phyloP scores from a whole-genome alignment of 2,329 filamentous ascomycete species.

The Colletotrichum sp. region DNA sequence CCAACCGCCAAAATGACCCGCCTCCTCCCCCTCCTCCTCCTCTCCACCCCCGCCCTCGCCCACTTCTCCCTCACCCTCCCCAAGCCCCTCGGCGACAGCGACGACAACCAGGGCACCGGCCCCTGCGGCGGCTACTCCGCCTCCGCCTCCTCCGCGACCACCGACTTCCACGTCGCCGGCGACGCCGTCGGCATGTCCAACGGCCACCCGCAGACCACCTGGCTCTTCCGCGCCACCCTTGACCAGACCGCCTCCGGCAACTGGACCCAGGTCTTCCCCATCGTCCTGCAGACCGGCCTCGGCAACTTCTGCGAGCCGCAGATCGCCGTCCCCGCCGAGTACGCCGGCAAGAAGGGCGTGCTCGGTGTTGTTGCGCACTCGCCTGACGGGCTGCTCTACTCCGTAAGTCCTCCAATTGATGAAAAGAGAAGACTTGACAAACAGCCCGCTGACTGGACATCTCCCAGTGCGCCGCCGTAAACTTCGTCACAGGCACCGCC shows the following conservation, averaged over 20 bases:
- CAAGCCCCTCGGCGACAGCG: constrained; percentile 49
- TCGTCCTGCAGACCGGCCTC: constrained; percentile 58
- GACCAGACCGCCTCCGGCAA: constrained; percentile 50
- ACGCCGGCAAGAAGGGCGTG: constrained; percentile 59
- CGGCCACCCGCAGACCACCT: constrained; percentile 57
- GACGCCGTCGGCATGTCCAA: constrained; percentile 53
- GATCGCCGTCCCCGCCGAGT: constrained; percentile 51
- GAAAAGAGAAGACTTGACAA: too few relatives aligned
- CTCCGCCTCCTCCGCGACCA: constrained; percentile 42
- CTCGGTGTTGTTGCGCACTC: constrained; percentile 56
- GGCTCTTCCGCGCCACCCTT: constrained; percentile 63
- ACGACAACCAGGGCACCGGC: constrained; percentile 44
- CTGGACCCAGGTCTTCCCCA: constrained; percentile 61
- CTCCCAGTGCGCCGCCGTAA: constrained; percentile 60
- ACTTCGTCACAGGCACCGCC: constrained; percentile 54
- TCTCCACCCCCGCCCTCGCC: constrained; percentile 47
- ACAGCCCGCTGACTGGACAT: too few relatives aligned
- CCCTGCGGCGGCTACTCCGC: constrained; percentile 62
- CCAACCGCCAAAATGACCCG: constrained; percentile 17
- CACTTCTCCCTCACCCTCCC: constrained; percentile 61
- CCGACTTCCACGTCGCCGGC: constrained; percentile 62
- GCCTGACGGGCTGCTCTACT: constrained; percentile 60
- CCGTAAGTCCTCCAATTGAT: constrained; percentile 43
- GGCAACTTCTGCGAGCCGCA: constrained; percentile 58
- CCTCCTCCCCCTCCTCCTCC: constrained; percentile 36